Evolutionary conservation across 1,284 basidiomycete genomes (phyloP).

Genomic region (Ganoderma boninense): DNA sequence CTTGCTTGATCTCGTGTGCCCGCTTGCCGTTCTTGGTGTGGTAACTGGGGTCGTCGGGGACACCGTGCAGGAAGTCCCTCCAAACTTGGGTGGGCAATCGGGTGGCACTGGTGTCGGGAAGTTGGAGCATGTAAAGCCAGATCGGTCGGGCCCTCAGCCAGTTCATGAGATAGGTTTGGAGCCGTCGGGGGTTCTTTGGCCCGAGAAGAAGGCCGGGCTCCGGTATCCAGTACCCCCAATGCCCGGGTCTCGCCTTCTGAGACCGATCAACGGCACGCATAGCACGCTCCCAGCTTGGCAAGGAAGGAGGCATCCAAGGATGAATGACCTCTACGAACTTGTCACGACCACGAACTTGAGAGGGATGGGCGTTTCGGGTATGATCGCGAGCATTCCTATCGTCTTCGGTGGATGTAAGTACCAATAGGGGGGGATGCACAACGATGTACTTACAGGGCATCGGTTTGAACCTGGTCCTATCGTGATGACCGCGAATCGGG

Average conservation of each 20-base stretch:
- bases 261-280: conserved; percentile 6
- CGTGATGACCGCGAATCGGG: not conserved
- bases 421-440: not conserved
- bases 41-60: not conserved
- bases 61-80: conserved; percentile 16
- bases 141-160: conserved; percentile 9
- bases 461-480: not conserved
- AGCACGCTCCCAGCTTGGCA: conserved; percentile 7
- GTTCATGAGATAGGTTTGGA: conserved; percentile 9
- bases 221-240: conserved; percentile 22
- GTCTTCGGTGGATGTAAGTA: not conserved
- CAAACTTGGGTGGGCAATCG: conserved; percentile 8
- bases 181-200: not conserved
- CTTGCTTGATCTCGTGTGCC: not conserved
- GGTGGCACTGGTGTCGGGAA: not conserved
- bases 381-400: not conserved
- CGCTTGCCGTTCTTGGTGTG: not conserved
- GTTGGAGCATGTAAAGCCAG: conserved; percentile 18
- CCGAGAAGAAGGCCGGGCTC: conserved; percentile 16
- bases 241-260: not conserved
- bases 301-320: conserved; percentile 12
- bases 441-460: not conserved
- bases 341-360: conserved; percentile 10
- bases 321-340: conserved; percentile 14
- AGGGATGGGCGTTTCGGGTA: not conserved